Percentiles rank a stretch among this genome's conserved stretches.
Conservation (phyloP, 2,329 filamentous ascomycete genomes). For the Epichloe aotearoae region DNA sequence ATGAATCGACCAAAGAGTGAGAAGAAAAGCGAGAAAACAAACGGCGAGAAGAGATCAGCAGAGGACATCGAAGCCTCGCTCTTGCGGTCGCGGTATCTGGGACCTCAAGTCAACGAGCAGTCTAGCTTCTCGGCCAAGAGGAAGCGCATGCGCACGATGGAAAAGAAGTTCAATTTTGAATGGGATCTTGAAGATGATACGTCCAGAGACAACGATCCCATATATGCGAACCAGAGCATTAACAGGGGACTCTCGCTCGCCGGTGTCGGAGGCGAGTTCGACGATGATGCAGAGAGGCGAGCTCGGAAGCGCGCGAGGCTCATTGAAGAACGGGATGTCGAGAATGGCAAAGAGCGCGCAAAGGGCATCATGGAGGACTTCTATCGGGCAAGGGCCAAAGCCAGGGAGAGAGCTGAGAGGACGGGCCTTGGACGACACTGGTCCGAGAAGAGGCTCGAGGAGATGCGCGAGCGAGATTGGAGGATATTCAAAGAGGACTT, state of each 20-base stretch:
- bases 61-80: constrained; percentile 61
- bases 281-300: constrained; percentile 42
- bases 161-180: constrained; percentile 98
- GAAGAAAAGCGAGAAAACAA: constrained; percentile 25
- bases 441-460: constrained; percentile 81
- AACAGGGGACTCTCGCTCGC: constrained; percentile 27
- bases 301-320: constrained; percentile 49
- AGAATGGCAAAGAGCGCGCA: constrained; percentile 64
- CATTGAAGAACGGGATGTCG: constrained; percentile 60
- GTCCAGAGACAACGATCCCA: constrained; percentile 50
- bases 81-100: constrained; percentile 76
- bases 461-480: constrained; percentile 98
- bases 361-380: constrained; percentile 69
- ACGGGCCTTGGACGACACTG: constrained; percentile 83
- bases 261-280: constrained; percentile 36
- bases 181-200: constrained; percentile 96
- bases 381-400: constrained; percentile 48
- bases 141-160: constrained; percentile 82
- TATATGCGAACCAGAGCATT: constrained; percentile 39
- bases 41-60: constrained; percentile 26
- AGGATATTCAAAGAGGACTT: constrained; percentile 99
- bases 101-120: constrained; percentile 67
- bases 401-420: constrained; percentile 57
- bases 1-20: constrained; percentile 35
- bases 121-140: constrained; percentile 91